Evolutionary conservation across 352 stramenopile genomes (phyloP), one percentile per base, ranked within the genome.

Genomic region (Globisporangium nagaii): DNA sequence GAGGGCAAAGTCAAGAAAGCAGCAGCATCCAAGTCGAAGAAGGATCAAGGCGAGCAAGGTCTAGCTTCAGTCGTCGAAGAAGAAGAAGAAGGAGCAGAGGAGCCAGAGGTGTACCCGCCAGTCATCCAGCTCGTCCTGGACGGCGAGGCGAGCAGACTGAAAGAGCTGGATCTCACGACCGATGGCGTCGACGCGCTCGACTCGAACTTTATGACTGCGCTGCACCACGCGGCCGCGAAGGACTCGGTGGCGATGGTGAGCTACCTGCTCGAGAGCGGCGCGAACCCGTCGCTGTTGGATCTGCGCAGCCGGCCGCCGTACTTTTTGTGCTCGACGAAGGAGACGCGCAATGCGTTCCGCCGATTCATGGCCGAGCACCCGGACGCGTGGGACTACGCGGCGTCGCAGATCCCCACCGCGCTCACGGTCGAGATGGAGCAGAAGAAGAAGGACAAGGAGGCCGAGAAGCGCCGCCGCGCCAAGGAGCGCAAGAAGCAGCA

Each of bases 401-500:
- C 54, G 19, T 79, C 81, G 8, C 79, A 91, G 52, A 92, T 96
- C 34, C 83, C 86, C 0, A 76, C 81, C 34, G 78, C 60, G 2
- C 49, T 94, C 10, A 94, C 86, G 19, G 73, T 71, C 47, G 80
- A 90, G 35, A 90, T 92, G 76, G 81, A 94, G 56, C 76, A 91
- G 56, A 84, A 80, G 47, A 88, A 91, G 55, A 90, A 87, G 39
- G 77, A 93, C 57, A 93, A 82, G 48, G 70, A 96, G 65, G 70
- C 91, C 62, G 74, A 93, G 79, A 97, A 97, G 65, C 79, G 87
- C 30, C 73, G 75, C 3, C 88, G 96, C 32, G 82, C 86, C 1
- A 75, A 79, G 25, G 85, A 96, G 45, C 88, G 93, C 54, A 98
- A 98, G 75, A 94, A 98, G 65, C 84, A 93, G 66, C 75, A 84